phyloP scores from a whole-genome alignment of 2,329 filamentous ascomycete species.

The Penicillium palitans region DNA sequence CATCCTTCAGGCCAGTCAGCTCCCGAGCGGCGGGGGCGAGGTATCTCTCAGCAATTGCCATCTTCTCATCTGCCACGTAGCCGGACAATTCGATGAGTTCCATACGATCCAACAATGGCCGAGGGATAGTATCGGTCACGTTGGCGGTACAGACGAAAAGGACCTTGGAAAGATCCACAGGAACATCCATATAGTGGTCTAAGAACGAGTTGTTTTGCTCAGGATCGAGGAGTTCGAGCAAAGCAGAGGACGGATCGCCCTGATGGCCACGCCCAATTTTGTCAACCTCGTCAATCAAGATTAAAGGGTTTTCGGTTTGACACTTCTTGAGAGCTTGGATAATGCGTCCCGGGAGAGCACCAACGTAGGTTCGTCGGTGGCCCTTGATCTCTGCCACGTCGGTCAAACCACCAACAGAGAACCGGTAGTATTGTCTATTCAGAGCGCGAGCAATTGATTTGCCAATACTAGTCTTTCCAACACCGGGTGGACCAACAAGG shows the following conservation, averaged over 20 bases:
- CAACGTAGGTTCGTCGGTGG: constrained; percentile 92
- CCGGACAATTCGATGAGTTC: constrained; percentile 95
- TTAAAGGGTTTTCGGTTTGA: constrained; percentile 95
- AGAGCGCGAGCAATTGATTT: constrained; percentile 95
- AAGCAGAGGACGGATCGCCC: constrained; percentile 89
- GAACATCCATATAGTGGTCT: constrained; percentile 98
- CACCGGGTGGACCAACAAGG: constrained; percentile 94
- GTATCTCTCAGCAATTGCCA: constrained; percentile 93
- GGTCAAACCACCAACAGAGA: constrained; percentile 93
- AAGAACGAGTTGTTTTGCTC: constrained; percentile 98
- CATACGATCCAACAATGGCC: constrained; percentile 93
- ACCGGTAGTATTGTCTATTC: constrained; percentile 95
- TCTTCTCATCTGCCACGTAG: constrained; percentile 97
- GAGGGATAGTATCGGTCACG: constrained; percentile 96
- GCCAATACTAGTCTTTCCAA: constrained; percentile 97
- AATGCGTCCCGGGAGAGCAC: constrained; percentile 90
- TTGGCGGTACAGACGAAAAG: constrained; percentile 98
- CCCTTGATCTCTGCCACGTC: constrained; percentile 99
- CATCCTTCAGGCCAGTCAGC: constrained; percentile 82
- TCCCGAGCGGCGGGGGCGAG: constrained; percentile 93
- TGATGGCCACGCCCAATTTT: constrained; percentile 97
- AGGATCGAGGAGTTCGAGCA: constrained; percentile 90
- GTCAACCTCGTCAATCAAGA: constrained; percentile 96
- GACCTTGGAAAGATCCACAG: constrained; percentile 95
- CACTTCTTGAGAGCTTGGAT: constrained; percentile 99